These are phyloP conservation scores for Monilinia fructigena DNA, from an alignment of 2,329 filamentous ascomycete species.

Conservation along the genomic window DNA sequence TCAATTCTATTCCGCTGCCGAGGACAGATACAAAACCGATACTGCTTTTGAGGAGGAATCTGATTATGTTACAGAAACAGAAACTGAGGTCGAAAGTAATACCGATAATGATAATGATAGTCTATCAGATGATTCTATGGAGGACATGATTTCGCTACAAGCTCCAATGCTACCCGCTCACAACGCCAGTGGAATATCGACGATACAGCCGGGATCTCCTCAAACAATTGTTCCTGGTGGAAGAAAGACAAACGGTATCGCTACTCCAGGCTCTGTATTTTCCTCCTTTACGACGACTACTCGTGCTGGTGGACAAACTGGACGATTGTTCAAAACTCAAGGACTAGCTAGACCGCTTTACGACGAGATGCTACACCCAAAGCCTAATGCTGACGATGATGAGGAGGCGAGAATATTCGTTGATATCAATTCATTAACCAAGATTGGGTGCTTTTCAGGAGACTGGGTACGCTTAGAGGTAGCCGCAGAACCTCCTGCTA, in stretches of 20 bases:
- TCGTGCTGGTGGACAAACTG: conserved; percentile 67
- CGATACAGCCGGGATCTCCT: conserved; percentile 77
- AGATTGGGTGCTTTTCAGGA: conserved; percentile 93
- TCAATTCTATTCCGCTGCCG: conserved; percentile 87
- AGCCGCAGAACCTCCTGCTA: conserved; percentile 68
- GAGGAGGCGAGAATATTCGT: conserved; percentile 89
- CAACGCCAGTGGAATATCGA: conserved; percentile 75
- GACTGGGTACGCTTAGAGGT: conserved; percentile 91
- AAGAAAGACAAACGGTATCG: conserved; percentile 69
- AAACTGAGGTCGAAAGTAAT: conserved; percentile 57
- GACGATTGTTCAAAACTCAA: conserved; percentile 81
- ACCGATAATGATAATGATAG: conserved; percentile 73
- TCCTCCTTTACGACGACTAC: conserved; percentile 86
- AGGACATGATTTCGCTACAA: conserved; percentile 88
- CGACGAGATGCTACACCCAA: conserved; percentile 79
- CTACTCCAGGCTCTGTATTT: conserved; percentile 83
- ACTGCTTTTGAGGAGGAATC: conserved; percentile 53
- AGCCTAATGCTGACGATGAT: conserved; percentile 73
- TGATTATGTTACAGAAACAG: conserved; percentile 56
- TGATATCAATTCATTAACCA: conserved; percentile 78
- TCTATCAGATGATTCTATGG: conserved; percentile 85
- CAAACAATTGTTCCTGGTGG: conserved; percentile 57
- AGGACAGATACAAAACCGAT: conserved; percentile 65
- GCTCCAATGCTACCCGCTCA: conserved; percentile 76
- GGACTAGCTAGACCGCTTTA: conserved; percentile 71